Evolutionary conservation across 768 basidiomycete genomes (phyloP).

Genomic region (Sutorius australiensis): DNA sequence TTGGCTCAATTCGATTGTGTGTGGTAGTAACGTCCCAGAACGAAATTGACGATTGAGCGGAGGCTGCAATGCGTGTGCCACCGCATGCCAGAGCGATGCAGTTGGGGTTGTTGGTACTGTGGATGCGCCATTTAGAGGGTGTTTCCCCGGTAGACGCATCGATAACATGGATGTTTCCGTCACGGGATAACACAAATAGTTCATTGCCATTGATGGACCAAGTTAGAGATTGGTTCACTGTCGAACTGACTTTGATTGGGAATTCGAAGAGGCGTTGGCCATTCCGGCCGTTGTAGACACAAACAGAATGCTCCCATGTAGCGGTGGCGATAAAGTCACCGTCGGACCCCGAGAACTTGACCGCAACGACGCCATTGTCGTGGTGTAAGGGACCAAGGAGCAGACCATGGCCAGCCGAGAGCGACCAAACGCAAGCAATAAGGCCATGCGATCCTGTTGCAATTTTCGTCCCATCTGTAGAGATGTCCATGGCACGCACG

Average conservation of each 20-base stretch:
- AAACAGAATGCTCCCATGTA: not conserved
- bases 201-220: not conserved
- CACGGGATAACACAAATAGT: not conserved
- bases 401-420: not conserved
- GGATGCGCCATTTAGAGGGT: not conserved
- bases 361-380: not conserved
- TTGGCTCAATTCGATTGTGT: not conserved
- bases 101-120: not conserved
- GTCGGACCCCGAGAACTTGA: not conserved
- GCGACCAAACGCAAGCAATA: not conserved
- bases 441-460: not conserved
- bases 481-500: not conserved
- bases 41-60: not conserved
- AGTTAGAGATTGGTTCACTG: not conserved
- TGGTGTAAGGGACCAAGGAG: not conserved
- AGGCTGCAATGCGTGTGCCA: not conserved
- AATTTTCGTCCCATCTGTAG: not conserved
- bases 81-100: not conserved
- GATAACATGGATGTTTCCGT: not conserved
- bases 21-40: slow-evolving; percentile 2
- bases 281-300: not conserved
- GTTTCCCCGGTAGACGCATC: not conserved
- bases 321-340: not conserved
- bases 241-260: not conserved
- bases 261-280: not conserved